Percentiles rank a stretch among this genome's conserved stretches.
These are phyloP conservation scores for Saitozyma sp. DNA, from an alignment of 768 basidiomycete species.

Conservation along the genomic window DNA sequence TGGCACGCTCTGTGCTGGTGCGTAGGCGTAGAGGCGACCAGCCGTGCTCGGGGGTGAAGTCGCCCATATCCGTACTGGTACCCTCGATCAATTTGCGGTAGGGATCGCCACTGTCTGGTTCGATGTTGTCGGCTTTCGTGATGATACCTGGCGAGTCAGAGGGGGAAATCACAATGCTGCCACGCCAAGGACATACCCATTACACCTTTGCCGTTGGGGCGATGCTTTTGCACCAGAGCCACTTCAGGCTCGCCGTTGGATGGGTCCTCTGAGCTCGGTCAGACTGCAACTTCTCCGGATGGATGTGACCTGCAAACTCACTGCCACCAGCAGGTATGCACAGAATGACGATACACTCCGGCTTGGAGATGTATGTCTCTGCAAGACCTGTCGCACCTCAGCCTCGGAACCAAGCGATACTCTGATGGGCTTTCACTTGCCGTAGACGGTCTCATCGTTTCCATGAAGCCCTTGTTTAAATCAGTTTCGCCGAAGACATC, in stretches of 20 bases:
- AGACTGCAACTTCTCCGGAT: background rate
- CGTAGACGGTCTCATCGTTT: background rate
- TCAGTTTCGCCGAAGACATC: background rate
- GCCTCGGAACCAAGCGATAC: no score
- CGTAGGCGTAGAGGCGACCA: conserved; percentile 17
- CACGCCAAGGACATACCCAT: conserved; percentile 12
- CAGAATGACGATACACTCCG: conserved; percentile 18
- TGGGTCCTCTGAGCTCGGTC: conserved; percentile 12
- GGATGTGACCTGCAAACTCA: conserved; percentile 7
- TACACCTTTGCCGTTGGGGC: conserved; percentile 12
- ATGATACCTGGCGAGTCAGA: conserved; percentile 15
- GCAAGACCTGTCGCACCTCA: conserved; percentile 8
- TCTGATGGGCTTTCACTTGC: background rate
- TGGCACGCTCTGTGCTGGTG: conserved; percentile 2
- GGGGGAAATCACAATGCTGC: no score
- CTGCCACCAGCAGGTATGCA: conserved; percentile 18
- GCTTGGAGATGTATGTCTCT: conserved; percentile 12
- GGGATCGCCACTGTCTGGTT: background rate
- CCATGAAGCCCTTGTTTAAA: background rate
- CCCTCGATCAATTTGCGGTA: conserved; percentile 7
- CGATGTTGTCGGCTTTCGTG: conserved; percentile 24
- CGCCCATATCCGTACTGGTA: background rate
- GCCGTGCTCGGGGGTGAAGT: conserved; percentile 8
- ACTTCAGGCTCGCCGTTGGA: conserved; percentile 8
- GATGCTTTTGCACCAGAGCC: conserved; percentile 11